Evolutionary conservation across 257 asterid species (phyloP).

Genomic region (Solanum paucissectum): DNA sequence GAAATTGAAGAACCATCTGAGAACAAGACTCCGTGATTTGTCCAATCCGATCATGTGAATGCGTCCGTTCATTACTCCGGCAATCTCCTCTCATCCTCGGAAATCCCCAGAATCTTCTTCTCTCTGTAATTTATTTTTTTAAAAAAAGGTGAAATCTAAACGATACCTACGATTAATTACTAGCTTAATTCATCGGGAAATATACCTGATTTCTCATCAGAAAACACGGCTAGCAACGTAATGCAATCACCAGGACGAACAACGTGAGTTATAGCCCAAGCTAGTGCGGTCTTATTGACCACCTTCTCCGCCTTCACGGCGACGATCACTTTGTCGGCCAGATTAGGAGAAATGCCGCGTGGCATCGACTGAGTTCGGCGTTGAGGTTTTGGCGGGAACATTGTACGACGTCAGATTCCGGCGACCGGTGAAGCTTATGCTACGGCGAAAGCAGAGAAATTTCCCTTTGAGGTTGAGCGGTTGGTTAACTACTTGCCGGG

Average conservation of each 20-base stretch:
- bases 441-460: not conserved
- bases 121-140: conserved; percentile 9
- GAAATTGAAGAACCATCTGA: conserved; percentile 77
- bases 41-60: conserved; percentile 43
- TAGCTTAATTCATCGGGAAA: not conserved
- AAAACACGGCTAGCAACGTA: conserved; percentile 55
- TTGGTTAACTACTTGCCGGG: conserved; percentile 2
- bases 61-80: conserved; percentile 21
- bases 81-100: conserved; percentile 42
- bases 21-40: conserved; percentile 76
- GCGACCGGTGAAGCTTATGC: not conserved
- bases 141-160: not conserved
- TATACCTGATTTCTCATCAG: conserved; percentile 26
- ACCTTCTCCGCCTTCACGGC: conserved; percentile 75
- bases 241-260: conserved; percentile 63
- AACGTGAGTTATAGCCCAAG: conserved; percentile 83
- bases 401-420: conserved; percentile 12
- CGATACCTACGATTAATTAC: not conserved
- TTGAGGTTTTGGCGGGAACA: conserved; percentile 43
- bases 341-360: conserved; percentile 14
- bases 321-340: conserved; percentile 45
- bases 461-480: not conserved
- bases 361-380: conserved; percentile 2
- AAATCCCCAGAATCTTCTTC: conserved; percentile 58
- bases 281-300: conserved; percentile 47